Conservation (phyloP, 2,329 filamentous ascomycete species). For the Sclerotinia trifoliorum region DNA sequence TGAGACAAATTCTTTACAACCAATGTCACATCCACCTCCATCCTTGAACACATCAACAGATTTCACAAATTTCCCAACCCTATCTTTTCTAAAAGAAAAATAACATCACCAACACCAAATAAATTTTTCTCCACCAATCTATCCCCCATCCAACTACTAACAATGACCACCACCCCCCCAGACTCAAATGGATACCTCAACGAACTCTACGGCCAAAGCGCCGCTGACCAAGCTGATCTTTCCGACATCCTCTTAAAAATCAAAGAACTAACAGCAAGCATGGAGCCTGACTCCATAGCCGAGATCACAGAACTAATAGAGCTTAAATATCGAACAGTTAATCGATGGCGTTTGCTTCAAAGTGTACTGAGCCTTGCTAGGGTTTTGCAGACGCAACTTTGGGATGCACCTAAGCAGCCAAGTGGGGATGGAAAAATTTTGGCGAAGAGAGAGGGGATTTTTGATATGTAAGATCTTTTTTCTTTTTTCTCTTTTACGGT, state of each 20-base stretch:
- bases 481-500: accelerated
- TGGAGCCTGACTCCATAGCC: neutral
- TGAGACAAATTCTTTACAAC: neutral
- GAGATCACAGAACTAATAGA: neutral
- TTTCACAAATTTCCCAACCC: neutral
- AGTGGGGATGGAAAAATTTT: too few relatives aligned
- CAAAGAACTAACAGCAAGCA: neutral
- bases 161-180: neutral
- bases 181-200: too few relatives aligned
- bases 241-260: too few relatives aligned
- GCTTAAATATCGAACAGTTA: accelerated
- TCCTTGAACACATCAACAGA: neutral
- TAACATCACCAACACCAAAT: too few relatives aligned
- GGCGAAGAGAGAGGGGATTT: neutral
- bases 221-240: too few relatives aligned
- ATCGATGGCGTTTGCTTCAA: neutral
- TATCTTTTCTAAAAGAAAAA: neutral
- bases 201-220: too few relatives aligned
- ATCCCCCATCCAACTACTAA: neutral
- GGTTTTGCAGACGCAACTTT: neutral
- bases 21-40: neutral
- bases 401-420: neutral
- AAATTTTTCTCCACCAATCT: neutral
- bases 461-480: neutral
- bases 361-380: neutral